Base-by-base conservation (phyloP, 2,329 filamentous ascomycete genomes). In the Xylariales sp. region DNA sequence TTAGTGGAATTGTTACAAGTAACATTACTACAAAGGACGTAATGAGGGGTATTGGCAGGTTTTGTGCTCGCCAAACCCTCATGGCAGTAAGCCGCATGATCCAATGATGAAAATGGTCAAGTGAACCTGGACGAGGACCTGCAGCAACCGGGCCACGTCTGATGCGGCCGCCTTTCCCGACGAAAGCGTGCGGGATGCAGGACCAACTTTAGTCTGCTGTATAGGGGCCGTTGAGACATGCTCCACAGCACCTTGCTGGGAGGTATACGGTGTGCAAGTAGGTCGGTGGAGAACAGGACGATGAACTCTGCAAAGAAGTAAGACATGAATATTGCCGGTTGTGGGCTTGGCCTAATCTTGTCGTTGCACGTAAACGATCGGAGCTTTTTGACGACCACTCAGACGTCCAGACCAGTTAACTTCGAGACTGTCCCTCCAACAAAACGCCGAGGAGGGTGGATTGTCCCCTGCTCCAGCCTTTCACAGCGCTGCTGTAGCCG, bases 401-500 rank as follows among this genome's bases (percentile, higher is more conserved):
- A 74, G 69, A 61, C 53, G 39, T 43, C 52, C 34, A 64, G 62
- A 41, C 67, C 71, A 66, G 67, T 68, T 32, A 73, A 65, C 59
- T 69, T 71, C 69, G 45, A 75, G 67, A 73, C 56, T 73, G 74
- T 74, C 74, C 74, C 74, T 72, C 73, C 74, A 71, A 71, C 59
- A 73, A 74, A 70, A 69, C 72, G 69, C 70, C 74, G 72, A 71
- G 59, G 62, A 72, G 64, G 69, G 69, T 69, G 73, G 76, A 76
- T 78, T 74, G 69, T 70, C 76, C 75, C 75, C 73, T 75, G 71
- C 64, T 68, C 73, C 75, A 76, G 77, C 81, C 81, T 82, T 81
- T 83, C 77, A 82, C 72, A 79, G 76, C 67, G 71, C 79, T 74
- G 66, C 78, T 81, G 77, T 81, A 82, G 78, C 81, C 82, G 81